Evolutionary conservation across 257 asterid genomes (phyloP), one percentile per base, ranked within the genome.

Genomic region (Fraxinus pennsylvanica): DNA sequence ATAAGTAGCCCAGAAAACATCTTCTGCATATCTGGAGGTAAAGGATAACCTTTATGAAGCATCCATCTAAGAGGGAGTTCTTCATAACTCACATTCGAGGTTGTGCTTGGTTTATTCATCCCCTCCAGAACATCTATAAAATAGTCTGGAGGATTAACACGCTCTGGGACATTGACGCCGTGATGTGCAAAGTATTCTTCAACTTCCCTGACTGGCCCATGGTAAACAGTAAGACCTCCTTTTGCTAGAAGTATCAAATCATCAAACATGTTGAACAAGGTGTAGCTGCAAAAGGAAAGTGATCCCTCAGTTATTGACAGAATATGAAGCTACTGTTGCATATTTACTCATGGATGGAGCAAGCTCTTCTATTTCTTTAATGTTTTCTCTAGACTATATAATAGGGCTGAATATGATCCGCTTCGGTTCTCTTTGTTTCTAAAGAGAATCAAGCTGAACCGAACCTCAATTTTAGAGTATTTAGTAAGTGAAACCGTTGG

Each of bases 1-100:
- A 79, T 77, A 72, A 70, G 77, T 22, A 69, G 69, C 39, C 41
- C 81, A 50, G 87, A 81, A 81, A 80, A 78, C 69, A 80, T 82
- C 54, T 74, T 82, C 74, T 80, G 93, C 94, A 92, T 88, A 77
- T 92, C 94, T 15, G 72, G 78, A 71, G 99, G 99, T 72, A 94
- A 84, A 1, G 89, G 87, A 52, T 90, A 91, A 66, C 97, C 96
- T 82, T 94, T 92, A 76, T 89, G 91, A 76, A 89, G 86, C 96
- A 92, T 90, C 99, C 99, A 94, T 84, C 91, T 82, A 54, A 94
- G 82, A 29, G 99, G 97, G 79, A 94, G 94, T 85, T 91, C 97
- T 67, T 89, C 88, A 79, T 82, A 88, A 38, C 86, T 86, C 76
- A 85, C 52, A 76, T 77, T 87, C 6, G 90, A 87, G 83, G 87